These are phyloP conservation scores for Linnemannia exigua DNA, from an alignment of 192 early-diverging fungal species.

Conservation along the genomic window DNA sequence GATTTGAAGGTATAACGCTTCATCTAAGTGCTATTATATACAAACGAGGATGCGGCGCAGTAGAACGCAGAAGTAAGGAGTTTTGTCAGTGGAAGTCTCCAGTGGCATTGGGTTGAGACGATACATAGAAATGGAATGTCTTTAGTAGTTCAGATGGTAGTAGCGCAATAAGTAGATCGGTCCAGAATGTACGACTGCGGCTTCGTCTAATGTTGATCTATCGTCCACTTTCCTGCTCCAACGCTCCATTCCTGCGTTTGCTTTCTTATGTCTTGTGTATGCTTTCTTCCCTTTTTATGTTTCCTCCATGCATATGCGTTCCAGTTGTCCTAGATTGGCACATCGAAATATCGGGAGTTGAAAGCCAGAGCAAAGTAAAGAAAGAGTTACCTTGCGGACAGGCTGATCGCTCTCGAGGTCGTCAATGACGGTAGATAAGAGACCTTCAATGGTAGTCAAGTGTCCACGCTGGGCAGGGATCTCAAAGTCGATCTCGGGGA, in stretches of 20 bases:
- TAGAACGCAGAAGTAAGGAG: neutral
- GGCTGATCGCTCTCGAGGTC: conserved; percentile 86
- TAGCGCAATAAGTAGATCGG: neutral
- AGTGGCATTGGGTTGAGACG: neutral
- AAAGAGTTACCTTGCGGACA: conserved; percentile 70
- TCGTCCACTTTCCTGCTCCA: neutral
- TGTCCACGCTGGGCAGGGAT: conserved; percentile 88
- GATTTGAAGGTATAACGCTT: conserved; percentile 81
- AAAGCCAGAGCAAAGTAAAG: neutral
- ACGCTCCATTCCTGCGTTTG: neutral
- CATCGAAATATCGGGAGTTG: neutral
- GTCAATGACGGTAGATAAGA: conserved; percentile 82
- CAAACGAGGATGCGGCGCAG: conserved; percentile 10
- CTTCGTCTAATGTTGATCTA: neutral
- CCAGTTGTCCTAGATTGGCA: neutral
- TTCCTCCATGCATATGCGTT: neutral
- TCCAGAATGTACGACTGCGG: conserved; percentile 16
- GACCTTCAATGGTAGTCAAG: conserved; percentile 94
- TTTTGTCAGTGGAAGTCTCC: neutral
- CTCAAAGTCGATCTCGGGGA: conserved; percentile 90
- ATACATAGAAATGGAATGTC: neutral
- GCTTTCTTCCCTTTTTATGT: neutral
- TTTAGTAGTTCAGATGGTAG: neutral
- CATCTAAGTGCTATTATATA: conserved; percentile 61
- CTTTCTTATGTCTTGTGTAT: neutral